Evolutionary conservation across 257 asterid species (phyloP).

Genomic region (Nicotiana otophora): DNA sequence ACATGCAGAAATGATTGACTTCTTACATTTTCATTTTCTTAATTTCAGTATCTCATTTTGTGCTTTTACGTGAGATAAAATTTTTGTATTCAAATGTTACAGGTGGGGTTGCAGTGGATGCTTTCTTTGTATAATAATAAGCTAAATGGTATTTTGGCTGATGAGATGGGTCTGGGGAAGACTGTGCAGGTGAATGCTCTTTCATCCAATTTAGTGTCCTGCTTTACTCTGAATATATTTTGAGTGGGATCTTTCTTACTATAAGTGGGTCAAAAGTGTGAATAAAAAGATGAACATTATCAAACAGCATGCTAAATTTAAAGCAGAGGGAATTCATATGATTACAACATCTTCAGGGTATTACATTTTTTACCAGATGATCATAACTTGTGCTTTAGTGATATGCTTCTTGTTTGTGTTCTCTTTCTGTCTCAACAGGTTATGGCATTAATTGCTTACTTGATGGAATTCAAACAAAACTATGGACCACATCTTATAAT

Average conservation of each 20-base stretch:
- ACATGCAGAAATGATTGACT: not conserved
- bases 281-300: not conserved
- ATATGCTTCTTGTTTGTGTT: not conserved
- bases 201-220: not conserved
- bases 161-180: conserved; percentile 99
- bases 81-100: conserved; percentile 29
- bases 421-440: conserved; percentile 47
- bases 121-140: conserved; percentile 93
- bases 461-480: conserved; percentile 98
- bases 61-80: conserved; percentile 15
- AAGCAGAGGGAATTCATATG: not conserved
- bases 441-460: conserved; percentile 90
- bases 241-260: not conserved
- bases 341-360: not conserved
- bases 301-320: not conserved
- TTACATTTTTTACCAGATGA: not conserved
- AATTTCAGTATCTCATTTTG: not conserved
- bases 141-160: conserved; percentile 97
- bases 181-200: conserved; percentile 78
- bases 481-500: conserved; percentile 98
- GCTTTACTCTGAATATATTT: not conserved
- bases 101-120: conserved; percentile 99
- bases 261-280: not conserved
- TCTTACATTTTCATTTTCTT: not conserved
- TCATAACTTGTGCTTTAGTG: not conserved